Evolutionary conservation across 768 basidiomycete genomes (phyloP).

Genomic region (Lyophyllum semitale): DNA sequence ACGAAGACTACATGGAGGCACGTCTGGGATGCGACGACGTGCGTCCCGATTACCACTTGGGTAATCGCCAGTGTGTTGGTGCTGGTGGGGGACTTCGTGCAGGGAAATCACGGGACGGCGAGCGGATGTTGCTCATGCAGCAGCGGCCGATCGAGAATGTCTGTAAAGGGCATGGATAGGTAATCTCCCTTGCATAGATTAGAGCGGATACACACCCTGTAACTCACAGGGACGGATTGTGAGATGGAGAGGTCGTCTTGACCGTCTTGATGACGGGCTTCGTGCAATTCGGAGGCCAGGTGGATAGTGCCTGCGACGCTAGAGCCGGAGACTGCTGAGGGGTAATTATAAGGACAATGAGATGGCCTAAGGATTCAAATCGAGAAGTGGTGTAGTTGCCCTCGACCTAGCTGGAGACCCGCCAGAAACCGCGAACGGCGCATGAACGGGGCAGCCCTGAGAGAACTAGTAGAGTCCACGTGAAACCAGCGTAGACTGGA

Average conservation of each 20-base stretch:
- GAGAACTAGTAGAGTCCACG: too few relatives aligned
- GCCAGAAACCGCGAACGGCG: constrained; percentile 45
- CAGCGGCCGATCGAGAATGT: constrained; percentile 71
- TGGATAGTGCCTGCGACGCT: constrained; percentile 73
- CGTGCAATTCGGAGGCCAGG: constrained; percentile 47
- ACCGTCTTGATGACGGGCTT: constrained; percentile 27
- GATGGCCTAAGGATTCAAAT: constrained; percentile 23
- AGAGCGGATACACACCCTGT: constrained; percentile 31
- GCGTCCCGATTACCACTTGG: constrained; percentile 36
- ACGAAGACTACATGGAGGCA: constrained; percentile 13
- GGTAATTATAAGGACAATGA: constrained; percentile 79
- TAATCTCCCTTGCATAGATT: neutral
- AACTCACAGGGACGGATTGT: constrained; percentile 40
- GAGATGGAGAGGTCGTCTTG: constrained; percentile 54
- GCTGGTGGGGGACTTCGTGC: constrained; percentile 7
- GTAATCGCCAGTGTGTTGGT: constrained; percentile 30
- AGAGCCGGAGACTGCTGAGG: constrained; percentile 64
- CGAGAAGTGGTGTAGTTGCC: constrained; percentile 57
- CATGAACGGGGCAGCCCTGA: too few relatives aligned
- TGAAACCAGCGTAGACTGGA: too few relatives aligned
- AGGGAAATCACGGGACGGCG: constrained; percentile 59
- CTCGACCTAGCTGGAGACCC: constrained; percentile 75
- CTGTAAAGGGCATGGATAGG: constrained; percentile 23
- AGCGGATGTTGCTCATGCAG: constrained; percentile 86
- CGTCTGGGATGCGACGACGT: constrained; percentile 33